Base-by-base conservation (phyloP, 169 alveolate genomes). In the Plasmodium ovale region DNA sequence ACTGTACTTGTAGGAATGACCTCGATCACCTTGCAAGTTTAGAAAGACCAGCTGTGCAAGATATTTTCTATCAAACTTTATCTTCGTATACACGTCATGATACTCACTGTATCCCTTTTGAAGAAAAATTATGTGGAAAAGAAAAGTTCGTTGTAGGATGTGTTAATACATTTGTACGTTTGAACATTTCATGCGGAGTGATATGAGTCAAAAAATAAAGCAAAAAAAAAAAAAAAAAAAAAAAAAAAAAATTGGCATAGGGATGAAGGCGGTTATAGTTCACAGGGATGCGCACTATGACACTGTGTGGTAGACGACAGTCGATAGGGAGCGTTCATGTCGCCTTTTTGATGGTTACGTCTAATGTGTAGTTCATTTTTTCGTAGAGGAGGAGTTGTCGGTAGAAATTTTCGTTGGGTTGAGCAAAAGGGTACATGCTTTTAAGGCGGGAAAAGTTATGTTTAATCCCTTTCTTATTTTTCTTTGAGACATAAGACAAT, bases 301-400 rank as follows among this genome's bases (percentile, higher is more conserved):
- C n/a, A n/a, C n/a, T n/a, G n/a, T n/a, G n/a, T n/a, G n/a, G n/a
- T n/a, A n/a, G n/a, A n/a, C n/a, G n/a, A n/a, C n/a, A n/a, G n/a
- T n/a, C n/a, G n/a, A n/a, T n/a, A n/a, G n/a, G n/a, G n/a, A n/a
- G n/a, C n/a, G n/a, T n/a, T n/a, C n/a, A n/a, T n/a, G n/a, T n/a
- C n/a, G n/a, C n/a, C 64, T 49, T 49, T 33, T 64, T 51, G 31
- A 7, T 51, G 7, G 19, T 74, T 79, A 79, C 89, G 64, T 79
- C 79, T 25, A 58, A 3, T 4, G 77, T 56, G 21, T 79, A 79
- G 56, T 79, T 79, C 89, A 79, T 79, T 58, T 54, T 64, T 69
- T 79, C 89, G 58, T 79, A 79, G 3, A 64, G 60, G 1, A 79
- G 69, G 60, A 79, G 82, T 53, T 79, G 89, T 29, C 79, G 64